Conservation (phyloP, 1,139 yeast species). For the Blastobotrys apis region DNA sequence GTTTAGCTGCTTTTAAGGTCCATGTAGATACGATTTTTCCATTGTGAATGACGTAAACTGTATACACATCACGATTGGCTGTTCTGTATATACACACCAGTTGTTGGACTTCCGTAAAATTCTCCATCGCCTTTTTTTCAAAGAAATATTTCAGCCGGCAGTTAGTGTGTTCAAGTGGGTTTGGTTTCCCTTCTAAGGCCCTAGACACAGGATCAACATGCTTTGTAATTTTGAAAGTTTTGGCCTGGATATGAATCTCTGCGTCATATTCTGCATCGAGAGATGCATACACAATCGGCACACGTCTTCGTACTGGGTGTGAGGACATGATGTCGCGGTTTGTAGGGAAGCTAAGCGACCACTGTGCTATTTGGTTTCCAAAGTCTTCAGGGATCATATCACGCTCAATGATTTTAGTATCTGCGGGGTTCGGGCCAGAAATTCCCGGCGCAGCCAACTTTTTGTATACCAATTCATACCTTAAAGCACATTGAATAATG, state of each 20-base stretch:
- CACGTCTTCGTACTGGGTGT: no score
- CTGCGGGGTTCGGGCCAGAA: background rate
- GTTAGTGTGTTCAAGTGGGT: background rate
- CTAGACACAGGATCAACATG: no score
- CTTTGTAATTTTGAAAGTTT: no score
- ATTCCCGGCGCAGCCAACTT: background rate
- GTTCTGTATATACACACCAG: background rate
- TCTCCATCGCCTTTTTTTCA: background rate
- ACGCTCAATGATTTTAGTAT: no score
- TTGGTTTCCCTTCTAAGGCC: no score
- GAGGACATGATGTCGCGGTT: no score
- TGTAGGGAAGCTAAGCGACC: no score
- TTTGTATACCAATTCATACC: background rate
- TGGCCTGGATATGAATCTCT: no score
- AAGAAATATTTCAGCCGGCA: background rate
- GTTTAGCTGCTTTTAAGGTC: background rate
- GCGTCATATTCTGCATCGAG: no score
- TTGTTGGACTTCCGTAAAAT: background rate
- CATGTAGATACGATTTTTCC: background rate
- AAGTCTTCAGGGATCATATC: no score
- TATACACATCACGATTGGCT: background rate
- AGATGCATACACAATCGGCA: no score
- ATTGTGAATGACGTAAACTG: constrained; percentile 1
- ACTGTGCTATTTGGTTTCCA: no score
- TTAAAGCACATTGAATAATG: background rate